A percentile compares a stretch with the other conserved stretches of the same genome.
phyloP scores from a whole-genome alignment of 495 filamentous ascomycete genomes.

The Aspergillus bridgeri region DNA sequence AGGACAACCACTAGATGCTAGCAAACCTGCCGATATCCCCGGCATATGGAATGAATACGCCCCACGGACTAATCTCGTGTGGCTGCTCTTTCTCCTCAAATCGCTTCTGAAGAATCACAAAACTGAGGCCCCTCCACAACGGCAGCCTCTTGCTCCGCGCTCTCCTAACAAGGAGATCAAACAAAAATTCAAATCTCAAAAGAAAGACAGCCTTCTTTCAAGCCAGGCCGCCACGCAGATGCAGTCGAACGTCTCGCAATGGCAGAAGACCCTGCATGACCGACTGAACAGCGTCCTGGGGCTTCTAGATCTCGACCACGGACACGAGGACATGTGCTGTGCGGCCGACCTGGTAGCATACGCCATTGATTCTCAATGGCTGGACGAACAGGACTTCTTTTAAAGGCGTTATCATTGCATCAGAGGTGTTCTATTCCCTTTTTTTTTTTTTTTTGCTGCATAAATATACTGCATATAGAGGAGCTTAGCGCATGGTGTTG shows the following conservation, averaged over 20 bases:
- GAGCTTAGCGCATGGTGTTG: background rate
- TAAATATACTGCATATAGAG: background rate
- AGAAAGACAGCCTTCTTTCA: conserved; percentile 7
- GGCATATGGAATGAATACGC: conserved; percentile 46
- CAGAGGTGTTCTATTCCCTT: background rate
- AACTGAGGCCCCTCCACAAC: conserved; percentile 18
- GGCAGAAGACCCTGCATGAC: conserved; percentile 33
- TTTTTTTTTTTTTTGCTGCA: background rate
- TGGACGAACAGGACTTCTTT: conserved; percentile 43
- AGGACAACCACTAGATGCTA: conserved; percentile 30
- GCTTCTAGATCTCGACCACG: conserved; percentile 39
- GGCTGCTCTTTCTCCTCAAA: conserved; percentile 49
- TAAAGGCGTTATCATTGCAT: conserved; percentile 5
- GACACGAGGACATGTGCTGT: conserved; percentile 47
- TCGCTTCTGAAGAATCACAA: conserved; percentile 43
- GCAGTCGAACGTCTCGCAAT: conserved; percentile 16
- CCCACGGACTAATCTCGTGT: conserved; percentile 48
- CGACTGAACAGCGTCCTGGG: conserved; percentile 31
- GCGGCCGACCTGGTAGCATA: conserved; percentile 47
- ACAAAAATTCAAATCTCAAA: conserved; percentile 10
- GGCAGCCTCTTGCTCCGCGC: conserved; percentile 36
- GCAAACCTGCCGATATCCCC: conserved; percentile 29
- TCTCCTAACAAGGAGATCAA: conserved; percentile 32
- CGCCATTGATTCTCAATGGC: conserved; percentile 45
- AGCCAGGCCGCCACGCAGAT: conserved; percentile 5